Evolutionary conservation across 768 basidiomycete species (phyloP), one percentile per base, ranked within the genome.

Genomic region (Termitomyces sp.): DNA sequence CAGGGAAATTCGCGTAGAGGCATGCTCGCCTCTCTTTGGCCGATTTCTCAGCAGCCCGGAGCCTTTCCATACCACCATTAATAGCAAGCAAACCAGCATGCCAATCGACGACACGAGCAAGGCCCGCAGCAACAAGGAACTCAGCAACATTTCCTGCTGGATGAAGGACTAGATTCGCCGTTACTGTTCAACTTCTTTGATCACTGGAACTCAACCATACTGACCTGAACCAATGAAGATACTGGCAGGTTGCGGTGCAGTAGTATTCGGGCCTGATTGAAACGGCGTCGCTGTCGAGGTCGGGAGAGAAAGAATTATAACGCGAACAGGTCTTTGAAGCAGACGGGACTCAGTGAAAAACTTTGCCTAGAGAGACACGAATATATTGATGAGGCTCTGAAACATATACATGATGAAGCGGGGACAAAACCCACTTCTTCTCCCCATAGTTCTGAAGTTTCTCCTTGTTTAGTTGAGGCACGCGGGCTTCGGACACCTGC

Each of bases 101-200:
- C 95, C 95, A 98, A 69, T 96, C 95, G 58, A 98, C 88, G 50
- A 98, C 82, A 57, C 93, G 88, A 18, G 95, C 96, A 2, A 98
- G 79, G 30, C 96, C 95, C 45, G 85, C 83, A 4, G 82, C 83
- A 30, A 93, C 86, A 39, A 99, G 79, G 71, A 90, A 86, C 64
- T 96, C 93, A 13, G 94, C 95, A 26, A 99, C 88, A 72, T 97
- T 97, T 33, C 96, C 96, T 18, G 88, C 91, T 9, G 96, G 95
- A 69, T 98, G 96, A 42, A 91, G 74, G 13, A 93, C 89, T 91
- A 45, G 2, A 47, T 30, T 52, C 13, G 5, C 36, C 51, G 18
- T 48, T n/a, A 44, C 46, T 48, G 56, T 37, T 60, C 48, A 24
- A 10, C 13, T 16, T 13, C 10, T 27, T 18, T 30, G 4, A 34